Conservation (phyloP, 768 basidiomycete genomes). For the Russula foetens region DNA sequence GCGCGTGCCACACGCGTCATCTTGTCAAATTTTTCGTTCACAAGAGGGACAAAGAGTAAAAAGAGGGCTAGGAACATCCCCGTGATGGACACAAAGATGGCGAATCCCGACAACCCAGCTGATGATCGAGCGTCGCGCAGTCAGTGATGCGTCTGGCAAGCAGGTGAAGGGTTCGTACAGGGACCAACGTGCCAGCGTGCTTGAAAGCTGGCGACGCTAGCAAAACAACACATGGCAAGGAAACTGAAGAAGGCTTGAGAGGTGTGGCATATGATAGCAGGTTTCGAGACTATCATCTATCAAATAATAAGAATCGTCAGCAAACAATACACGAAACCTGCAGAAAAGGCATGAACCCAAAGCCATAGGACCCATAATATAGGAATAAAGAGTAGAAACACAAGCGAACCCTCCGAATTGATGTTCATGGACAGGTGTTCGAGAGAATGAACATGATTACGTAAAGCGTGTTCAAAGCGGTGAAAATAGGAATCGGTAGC, state of each 20-base stretch:
- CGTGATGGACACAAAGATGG: constrained; percentile 68
- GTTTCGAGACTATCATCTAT: constrained; percentile 85
- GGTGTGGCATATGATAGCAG: constrained; percentile 65
- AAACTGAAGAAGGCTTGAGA: constrained; percentile 91
- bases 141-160: background rate
- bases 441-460: constrained; percentile 17
- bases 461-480: constrained; percentile 12
- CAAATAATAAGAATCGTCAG: constrained; percentile 22
- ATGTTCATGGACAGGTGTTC: constrained; percentile 8
- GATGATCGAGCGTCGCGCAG: background rate
- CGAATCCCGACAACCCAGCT: constrained; percentile 87
- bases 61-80: constrained; percentile 68
- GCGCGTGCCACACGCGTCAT: constrained; percentile 69
- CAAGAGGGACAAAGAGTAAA: constrained; percentile 68
- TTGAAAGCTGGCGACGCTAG: constrained; percentile 83
- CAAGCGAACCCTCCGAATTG: constrained; percentile 40
- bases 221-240: constrained; percentile 86
- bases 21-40: constrained; percentile 83
- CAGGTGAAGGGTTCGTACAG: constrained; percentile 46
- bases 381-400: constrained; percentile 60
- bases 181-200: constrained; percentile 77
- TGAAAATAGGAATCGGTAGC: too few species aligned
- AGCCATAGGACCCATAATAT: constrained; percentile 58
- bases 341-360: constrained; percentile 41
- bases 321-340: constrained; percentile 2